A percentile compares a stretch with the other conserved stretches of the same genome.
phyloP scores from a whole-genome alignment of 2,329 filamentous ascomycete genomes.

The Verticillium longisporum region DNA sequence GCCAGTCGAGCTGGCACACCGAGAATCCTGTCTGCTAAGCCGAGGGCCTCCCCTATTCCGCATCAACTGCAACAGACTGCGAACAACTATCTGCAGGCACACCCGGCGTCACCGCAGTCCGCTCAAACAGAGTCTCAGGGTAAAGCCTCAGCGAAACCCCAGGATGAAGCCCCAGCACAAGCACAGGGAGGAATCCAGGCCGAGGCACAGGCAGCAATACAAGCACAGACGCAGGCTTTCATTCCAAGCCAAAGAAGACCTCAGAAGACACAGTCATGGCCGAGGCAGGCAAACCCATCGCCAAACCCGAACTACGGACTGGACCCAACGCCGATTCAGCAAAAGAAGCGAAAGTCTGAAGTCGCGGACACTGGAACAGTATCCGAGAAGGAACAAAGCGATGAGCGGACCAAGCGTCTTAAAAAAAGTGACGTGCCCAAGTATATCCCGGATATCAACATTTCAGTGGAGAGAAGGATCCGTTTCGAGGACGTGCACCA shows the following conservation, averaged over 20 bases:
- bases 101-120: background rate
- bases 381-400: background rate
- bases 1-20: background rate
- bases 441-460: background rate
- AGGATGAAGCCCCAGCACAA: background rate
- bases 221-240: too few relatives aligned
- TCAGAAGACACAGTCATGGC: too few relatives aligned
- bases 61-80: background rate
- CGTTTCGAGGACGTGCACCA: conserved; percentile 14
- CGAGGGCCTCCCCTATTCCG: background rate
- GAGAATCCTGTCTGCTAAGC: background rate
- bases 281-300: too few relatives aligned
- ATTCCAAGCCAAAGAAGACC: too few relatives aligned
- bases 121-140: too few relatives aligned
- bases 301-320: too few relatives aligned
- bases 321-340: background rate
- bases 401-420: background rate
- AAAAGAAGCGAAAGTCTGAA: background rate
- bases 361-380: background rate
- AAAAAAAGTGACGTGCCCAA: background rate
- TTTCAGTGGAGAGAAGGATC: conserved; percentile 12
- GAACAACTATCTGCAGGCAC: background rate
- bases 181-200: too few relatives aligned
- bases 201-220: too few relatives aligned
- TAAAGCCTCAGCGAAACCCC: too few relatives aligned